phyloP scores from a whole-genome alignment of 2,329 filamentous ascomycete species.

The Hysterium pulicare region DNA sequence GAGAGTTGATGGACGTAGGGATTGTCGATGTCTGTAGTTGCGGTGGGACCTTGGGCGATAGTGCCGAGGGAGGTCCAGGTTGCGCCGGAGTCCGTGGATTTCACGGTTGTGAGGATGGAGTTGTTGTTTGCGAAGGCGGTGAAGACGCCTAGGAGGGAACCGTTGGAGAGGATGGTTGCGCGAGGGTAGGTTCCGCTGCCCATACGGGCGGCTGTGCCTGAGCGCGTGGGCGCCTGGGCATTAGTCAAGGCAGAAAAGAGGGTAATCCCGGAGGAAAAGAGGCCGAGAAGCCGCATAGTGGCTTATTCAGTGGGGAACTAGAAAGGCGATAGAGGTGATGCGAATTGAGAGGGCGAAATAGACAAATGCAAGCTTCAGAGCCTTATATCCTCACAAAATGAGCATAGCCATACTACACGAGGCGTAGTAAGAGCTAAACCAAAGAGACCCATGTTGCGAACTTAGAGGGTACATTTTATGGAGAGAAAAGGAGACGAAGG shows the following conservation, averaged over 20 bases:
- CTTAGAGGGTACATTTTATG: too few species aligned
- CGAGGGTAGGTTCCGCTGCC: slow-evolving; percentile 29
- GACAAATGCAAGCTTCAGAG: too few species aligned
- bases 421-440: too few species aligned
- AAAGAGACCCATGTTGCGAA: too few species aligned
- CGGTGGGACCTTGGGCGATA: slow-evolving; percentile 12
- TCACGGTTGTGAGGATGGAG: slow-evolving; percentile 16
- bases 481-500: too few species aligned
- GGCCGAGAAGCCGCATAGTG: background rate
- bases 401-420: too few species aligned
- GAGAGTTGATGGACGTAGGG: slow-evolving; percentile 33
- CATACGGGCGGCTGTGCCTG: slow-evolving; percentile 16
- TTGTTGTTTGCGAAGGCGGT: slow-evolving; percentile 18
- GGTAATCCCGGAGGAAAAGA: background rate
- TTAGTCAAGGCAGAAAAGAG: background rate
- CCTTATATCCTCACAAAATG: too few species aligned
- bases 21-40: slow-evolving; percentile 27
- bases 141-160: slow-evolving; percentile 28
- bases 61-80: slow-evolving; percentile 16
- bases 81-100: slow-evolving; percentile 14
- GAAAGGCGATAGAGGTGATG: too few species aligned
- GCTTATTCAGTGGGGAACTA: too few species aligned
- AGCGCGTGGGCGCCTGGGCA: slow-evolving; percentile 10
- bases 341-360: background rate
- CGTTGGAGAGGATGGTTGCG: slow-evolving; percentile 27